Percentiles rank a stretch among this genome's conserved stretches.
phyloP scores from a whole-genome alignment of 331 rosid genomes.

The Pyracantha coccinea region DNA sequence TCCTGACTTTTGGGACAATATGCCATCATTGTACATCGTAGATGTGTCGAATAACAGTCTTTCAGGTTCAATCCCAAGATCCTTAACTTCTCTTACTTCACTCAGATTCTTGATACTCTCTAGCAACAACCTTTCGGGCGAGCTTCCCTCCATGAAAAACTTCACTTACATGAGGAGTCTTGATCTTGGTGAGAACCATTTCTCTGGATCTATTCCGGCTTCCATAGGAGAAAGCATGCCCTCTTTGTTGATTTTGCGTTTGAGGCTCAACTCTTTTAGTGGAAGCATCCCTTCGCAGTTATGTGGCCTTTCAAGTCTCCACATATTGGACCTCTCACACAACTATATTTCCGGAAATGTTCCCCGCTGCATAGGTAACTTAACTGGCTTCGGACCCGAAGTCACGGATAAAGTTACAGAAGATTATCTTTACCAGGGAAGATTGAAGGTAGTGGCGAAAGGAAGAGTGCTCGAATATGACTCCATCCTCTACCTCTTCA shows the following conservation, averaged over 20 bases:
- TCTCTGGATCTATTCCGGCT: background rate
- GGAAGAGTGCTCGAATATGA: background rate
- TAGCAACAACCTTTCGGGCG: background rate
- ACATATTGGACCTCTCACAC: conserved; percentile 7
- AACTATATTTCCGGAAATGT: background rate
- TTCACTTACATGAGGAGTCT: background rate
- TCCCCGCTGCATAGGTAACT: background rate
- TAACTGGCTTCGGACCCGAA: background rate
- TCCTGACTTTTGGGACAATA: background rate
- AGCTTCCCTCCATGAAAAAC: background rate
- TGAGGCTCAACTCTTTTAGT: conserved; percentile 4
- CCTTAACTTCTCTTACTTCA: background rate
- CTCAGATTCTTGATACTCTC: background rate
- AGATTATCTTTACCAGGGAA: background rate
- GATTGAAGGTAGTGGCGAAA: background rate
- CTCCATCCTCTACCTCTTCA: background rate
- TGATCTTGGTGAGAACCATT: conserved; percentile 8
- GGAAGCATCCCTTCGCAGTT: conserved; percentile 3
- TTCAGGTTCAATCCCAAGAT: conserved; percentile 1
- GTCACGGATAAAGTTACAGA: background rate
- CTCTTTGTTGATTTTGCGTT: background rate
- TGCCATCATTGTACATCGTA: background rate
- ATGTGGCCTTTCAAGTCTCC: conserved; percentile 1
- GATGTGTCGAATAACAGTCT: conserved; percentile 4
- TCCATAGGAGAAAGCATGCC: conserved; percentile 7